These are phyloP conservation scores for Coemansia sp. DNA, from an alignment of 192 early-diverging fungal genomes.

Conservation along the genomic window DNA sequence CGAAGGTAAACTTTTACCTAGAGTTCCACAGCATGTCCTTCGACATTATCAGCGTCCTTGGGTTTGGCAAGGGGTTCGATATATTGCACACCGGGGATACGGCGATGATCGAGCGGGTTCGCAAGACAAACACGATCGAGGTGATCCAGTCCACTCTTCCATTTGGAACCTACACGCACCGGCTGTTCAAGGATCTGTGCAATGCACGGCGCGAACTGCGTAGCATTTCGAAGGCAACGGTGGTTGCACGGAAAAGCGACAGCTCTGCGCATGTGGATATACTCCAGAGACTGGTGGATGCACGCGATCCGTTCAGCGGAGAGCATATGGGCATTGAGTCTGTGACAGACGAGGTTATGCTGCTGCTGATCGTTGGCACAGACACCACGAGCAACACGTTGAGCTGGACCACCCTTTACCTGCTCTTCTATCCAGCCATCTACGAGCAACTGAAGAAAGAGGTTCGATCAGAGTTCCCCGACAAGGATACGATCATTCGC, in stretches of 20 bases:
- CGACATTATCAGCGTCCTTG: slow-evolving; percentile 42
- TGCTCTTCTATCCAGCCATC: slow-evolving; percentile 35
- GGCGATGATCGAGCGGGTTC: slow-evolving; percentile 22
- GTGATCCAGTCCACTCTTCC: slow-evolving; percentile 11
- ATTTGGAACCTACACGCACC: slow-evolving; percentile 3
- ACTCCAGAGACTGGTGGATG: slow-evolving; percentile 49
- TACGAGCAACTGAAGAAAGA: slow-evolving; percentile 24
- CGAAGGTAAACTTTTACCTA: slow-evolving; percentile 36
- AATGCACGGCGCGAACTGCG: not conserved
- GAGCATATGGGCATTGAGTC: slow-evolving; percentile 7
- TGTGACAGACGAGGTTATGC: slow-evolving; percentile 21
- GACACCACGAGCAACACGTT: slow-evolving; percentile 55
- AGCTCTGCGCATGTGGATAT: slow-evolving; percentile 20
- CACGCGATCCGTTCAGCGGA: slow-evolving; percentile 36
- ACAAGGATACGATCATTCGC: slow-evolving; percentile 3
- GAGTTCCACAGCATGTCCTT: slow-evolving; percentile 34
- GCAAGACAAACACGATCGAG: slow-evolving; percentile 21
- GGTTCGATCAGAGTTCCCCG: slow-evolving; percentile 28
- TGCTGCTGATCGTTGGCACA: slow-evolving; percentile 45
- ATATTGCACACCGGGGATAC: slow-evolving; percentile 20
- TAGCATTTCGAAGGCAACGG: not conserved
- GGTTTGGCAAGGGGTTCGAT: slow-evolving; percentile 32
- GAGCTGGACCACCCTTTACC: slow-evolving; percentile 34
- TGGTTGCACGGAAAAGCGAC: not conserved
- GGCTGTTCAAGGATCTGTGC: slow-evolving; percentile 10